Evolutionary conservation across 1,139 yeast species (phyloP).

Genomic region (Yamadazyma atlantica): DNA sequence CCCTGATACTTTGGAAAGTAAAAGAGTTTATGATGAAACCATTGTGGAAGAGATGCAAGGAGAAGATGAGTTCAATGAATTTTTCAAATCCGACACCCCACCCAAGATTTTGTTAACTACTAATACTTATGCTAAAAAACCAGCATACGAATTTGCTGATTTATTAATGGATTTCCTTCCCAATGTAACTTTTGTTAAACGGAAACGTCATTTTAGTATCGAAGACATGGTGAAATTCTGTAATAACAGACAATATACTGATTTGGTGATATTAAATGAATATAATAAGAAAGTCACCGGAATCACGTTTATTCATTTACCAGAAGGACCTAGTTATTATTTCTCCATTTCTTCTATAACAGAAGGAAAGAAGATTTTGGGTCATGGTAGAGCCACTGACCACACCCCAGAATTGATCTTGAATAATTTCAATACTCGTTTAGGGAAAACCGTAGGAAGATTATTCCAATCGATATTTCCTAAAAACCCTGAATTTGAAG

Average conservation of each 20-base stretch:
- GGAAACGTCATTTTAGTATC: slow-evolving; percentile 79
- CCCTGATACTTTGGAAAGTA: slow-evolving; percentile 85
- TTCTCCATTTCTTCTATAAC: slow-evolving; percentile 80
- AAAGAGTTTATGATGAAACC: slow-evolving; percentile 89
- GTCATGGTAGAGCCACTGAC: slow-evolving; percentile 88
- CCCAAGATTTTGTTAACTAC: slow-evolving; percentile 92
- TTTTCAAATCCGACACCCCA: slow-evolving; percentile 54
- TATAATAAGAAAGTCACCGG: slow-evolving; percentile 92
- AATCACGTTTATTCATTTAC: slow-evolving; percentile 86
- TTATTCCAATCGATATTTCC: slow-evolving; percentile 92
- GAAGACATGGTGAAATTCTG: slow-evolving; percentile 85
- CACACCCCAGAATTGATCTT: slow-evolving; percentile 90
- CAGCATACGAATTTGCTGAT: slow-evolving; percentile 90
- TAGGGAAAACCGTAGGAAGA: slow-evolving; percentile 91
- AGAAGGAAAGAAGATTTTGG: slow-evolving; percentile 71
- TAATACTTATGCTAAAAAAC: slow-evolving; percentile 78
- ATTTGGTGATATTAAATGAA: slow-evolving; percentile 85
- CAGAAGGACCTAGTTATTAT: slow-evolving; percentile 93
- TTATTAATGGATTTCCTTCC: slow-evolving; percentile 83
- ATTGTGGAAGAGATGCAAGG: slow-evolving; percentile 71
- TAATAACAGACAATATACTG: slow-evolving; percentile 80
- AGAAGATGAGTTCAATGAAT: slow-evolving; percentile 73
- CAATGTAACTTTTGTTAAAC: slow-evolving; percentile 78
- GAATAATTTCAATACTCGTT: slow-evolving; percentile 86
- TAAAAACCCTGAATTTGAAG: slow-evolving; percentile 87